These are phyloP conservation scores for Carallia pectinifolia DNA, from an alignment of 345 rosid species.

Conservation along the genomic window DNA sequence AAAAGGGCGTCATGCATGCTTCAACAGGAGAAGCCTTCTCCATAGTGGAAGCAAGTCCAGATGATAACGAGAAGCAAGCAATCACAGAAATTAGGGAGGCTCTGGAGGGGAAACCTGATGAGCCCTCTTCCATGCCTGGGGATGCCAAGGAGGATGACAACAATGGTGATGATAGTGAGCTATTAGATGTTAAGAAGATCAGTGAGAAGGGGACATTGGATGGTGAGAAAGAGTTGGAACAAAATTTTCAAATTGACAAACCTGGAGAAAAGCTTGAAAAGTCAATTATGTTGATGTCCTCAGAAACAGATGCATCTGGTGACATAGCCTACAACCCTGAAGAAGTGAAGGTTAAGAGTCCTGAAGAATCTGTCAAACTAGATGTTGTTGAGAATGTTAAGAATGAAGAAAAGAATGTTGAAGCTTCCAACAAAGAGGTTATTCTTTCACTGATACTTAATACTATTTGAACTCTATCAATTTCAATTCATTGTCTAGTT, in stretches of 20 bases:
- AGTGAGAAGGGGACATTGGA: constrained; percentile 5
- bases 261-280: constrained; percentile 6
- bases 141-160: neutral
- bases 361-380: neutral
- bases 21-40: constrained; percentile 9
- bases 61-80: constrained; percentile 14
- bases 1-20: neutral
- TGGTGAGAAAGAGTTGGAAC: neutral
- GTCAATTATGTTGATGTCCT: neutral
- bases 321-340: neutral
- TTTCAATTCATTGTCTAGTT: neutral
- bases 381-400: neutral
- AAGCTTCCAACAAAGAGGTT: constrained; percentile 7
- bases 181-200: neutral
- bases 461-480: neutral
- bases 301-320: neutral
- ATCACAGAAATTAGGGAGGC: constrained; percentile 2
- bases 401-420: constrained; percentile 3
- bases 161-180: neutral
- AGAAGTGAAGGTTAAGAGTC: neutral
- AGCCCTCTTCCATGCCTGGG: constrained; percentile 5
- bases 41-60: constrained; percentile 16
- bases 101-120: constrained; percentile 1
- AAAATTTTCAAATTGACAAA: neutral
- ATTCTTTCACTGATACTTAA: neutral